phyloP scores from a whole-genome alignment of 345 rosid genomes.

The Bruguiera gymnorhiza region DNA sequence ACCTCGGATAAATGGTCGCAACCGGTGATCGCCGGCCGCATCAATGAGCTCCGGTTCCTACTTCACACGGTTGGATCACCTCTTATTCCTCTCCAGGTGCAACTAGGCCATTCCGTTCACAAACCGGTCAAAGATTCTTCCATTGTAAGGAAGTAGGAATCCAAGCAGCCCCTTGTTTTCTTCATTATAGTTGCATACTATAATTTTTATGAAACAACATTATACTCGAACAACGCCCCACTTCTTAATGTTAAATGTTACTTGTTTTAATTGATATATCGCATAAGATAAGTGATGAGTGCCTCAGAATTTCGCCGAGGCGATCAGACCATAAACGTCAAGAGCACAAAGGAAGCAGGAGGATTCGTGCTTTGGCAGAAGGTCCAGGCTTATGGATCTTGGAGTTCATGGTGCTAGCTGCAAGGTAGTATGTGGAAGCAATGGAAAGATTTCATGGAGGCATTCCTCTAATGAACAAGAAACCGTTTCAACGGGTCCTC shows the following conservation, averaged over 20 bases:
- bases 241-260: too few relatives aligned
- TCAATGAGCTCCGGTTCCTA: conserved; percentile 81
- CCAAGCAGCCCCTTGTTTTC: neutral
- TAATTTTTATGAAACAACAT: too few relatives aligned
- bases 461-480: conserved; percentile 71
- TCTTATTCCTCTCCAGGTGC: conserved; percentile 88
- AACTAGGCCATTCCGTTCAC: conserved; percentile 63
- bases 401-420: conserved; percentile 78
- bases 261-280: too few relatives aligned
- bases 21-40: conserved; percentile 56
- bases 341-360: conserved; percentile 58
- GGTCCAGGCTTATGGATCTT: conserved; percentile 86
- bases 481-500: conserved; percentile 58
- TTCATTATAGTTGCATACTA: too few relatives aligned
- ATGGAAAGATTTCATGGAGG: conserved; percentile 74
- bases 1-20: conserved; percentile 82
- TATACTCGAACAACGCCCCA: too few relatives aligned
- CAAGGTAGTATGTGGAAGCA: conserved; percentile 75
- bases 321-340: conserved; percentile 38
- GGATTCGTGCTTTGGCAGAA: conserved; percentile 83
- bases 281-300: neutral
- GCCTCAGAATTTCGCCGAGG: conserved; percentile 74
- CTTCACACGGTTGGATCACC: conserved; percentile 98
- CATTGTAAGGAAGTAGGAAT: conserved; percentile 43
- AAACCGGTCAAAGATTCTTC: conserved; percentile 71